Base-by-base conservation (phyloP, 306 rosid species). In the Datisca glomerata region DNA sequence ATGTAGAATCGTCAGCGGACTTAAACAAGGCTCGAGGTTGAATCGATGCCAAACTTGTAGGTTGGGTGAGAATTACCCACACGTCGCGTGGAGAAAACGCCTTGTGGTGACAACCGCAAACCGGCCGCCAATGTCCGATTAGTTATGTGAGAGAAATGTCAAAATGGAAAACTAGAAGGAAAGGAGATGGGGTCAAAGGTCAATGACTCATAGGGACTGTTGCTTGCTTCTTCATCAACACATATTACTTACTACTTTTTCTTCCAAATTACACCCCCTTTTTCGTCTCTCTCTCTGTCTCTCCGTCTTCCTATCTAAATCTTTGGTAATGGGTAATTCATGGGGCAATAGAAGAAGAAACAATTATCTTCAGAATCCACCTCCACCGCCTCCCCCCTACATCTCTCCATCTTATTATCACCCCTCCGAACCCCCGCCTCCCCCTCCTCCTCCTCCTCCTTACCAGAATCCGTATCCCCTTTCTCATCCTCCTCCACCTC, bases 291-390 rank as follows among this genome's bases (percentile, higher is more conserved):
- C 47, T 21, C 24, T 35, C 44, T 24, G 49, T 24, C 41, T 40
- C 39, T 17, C 20, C n/a, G n/a, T n/a, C n/a, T n/a, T n/a, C n/a
- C n/a, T n/a, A n/a, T n/a, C n/a, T n/a, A n/a, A 6, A 2, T 9
- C 16, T 42, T 35, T 19, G 28, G 24, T 51, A 37, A 86, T 83
- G 97, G 94, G 97, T 22, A 69, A 47, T 70, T 82, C 86, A n/a
- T 63, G 76, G 76, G 70, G 61, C 67, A 56, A 49, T 38, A 59
- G 83, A 54, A 67, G 93, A 67, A 58, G 78, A 49, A 60, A 63
- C 73, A 47, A 39, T 56, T 60, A 79, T 21, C 40, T 45, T 49
- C 81, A 55, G 12, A 23, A 51, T 52, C 74, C 65, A 47, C 49
- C 47, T 28, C 72, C 65, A 12, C 80, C 64, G 12, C 68, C 27